Base-by-base conservation (phyloP, 2,329 filamentous ascomycete genomes). In the Talaromyces sp. region DNA sequence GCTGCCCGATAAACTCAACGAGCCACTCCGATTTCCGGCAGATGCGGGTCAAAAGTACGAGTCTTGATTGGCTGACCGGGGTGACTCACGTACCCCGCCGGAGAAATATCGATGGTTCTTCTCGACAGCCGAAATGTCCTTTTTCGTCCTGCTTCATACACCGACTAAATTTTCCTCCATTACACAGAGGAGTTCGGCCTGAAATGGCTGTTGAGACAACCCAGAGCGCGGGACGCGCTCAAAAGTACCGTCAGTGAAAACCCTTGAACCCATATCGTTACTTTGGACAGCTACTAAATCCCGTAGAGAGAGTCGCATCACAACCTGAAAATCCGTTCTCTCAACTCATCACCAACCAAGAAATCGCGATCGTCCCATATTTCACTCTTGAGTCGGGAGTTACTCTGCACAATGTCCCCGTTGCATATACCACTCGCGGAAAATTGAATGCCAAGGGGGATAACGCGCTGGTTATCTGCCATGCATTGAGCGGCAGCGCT, bases 311-410 rank as follows among this genome's bases (percentile, higher is more conserved):
- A 74, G 71, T 77, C 74, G 73, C 72, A 63, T 69, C 84, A 59
- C 91, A 97, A 76, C 87, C 90, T 69, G 93, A 97, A 79, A 99
- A 97, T 77, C 93, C 92, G 31, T 97, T 92, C 74, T 86, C 90
- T 62, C 78, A 83, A 65, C 82, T 97, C 70, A 96, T 99, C 57
- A 88, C 91, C 57, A 88, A 96, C 69, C 94, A 97, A 77, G 83
- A 88, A 58, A 89, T 96, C 70, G 91, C 89, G 60, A 85, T 94
- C 62, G 85, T 99, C 59, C 93, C 94, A 1, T 87, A 88, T 27
- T 96, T 97, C 74, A 92, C 89, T 9, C 89, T 99, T 65, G 94
- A 99, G 75, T 97, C 92, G 1, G 94, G 94, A 54, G 91, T 89
- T 26, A 88, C 85, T 0, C 82, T 99, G 21, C 79, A 83, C 66